A percentile compares a stretch with the other conserved stretches of the same genome.
phyloP scores from a whole-genome alignment of 2,329 filamentous ascomycete species.

The Fusarium hainanense region DNA sequence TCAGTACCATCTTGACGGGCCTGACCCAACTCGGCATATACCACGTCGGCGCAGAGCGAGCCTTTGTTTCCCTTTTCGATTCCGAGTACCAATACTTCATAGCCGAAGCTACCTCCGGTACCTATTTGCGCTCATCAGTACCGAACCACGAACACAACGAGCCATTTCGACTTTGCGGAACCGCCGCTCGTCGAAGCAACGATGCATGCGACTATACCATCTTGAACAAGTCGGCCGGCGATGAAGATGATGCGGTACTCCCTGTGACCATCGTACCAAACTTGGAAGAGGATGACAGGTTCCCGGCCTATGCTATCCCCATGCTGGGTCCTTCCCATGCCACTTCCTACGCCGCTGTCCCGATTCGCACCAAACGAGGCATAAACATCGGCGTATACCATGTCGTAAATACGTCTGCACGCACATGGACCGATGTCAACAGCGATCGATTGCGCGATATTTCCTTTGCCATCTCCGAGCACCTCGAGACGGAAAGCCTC shows the following conservation, averaged over 20 bases:
- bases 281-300: neutral
- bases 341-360: neutral
- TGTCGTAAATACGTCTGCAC: neutral
- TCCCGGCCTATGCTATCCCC: neutral
- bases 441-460: neutral
- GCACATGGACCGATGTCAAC: fast-evolving
- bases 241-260: neutral
- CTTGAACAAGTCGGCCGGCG: neutral
- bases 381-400: constrained; percentile 7
- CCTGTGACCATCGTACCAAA: neutral
- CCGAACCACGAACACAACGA: neutral
- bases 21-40: neutral
- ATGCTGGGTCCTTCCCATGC: neutral
- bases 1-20: neutral
- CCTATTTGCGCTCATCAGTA: neutral
- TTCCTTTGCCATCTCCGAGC: neutral
- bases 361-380: neutral
- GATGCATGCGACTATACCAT: constrained; percentile 3
- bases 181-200: neutral
- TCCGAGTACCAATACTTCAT: neutral
- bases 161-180: neutral
- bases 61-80: neutral
- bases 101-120: neutral
- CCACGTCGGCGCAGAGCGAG: constrained; percentile 2
- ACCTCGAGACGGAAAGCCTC: neutral